Percentiles rank a stretch among this genome's conserved stretches.
Evolutionary conservation across 441 rosid species (phyloP).

Genomic region (Erysimum cheiri): DNA sequence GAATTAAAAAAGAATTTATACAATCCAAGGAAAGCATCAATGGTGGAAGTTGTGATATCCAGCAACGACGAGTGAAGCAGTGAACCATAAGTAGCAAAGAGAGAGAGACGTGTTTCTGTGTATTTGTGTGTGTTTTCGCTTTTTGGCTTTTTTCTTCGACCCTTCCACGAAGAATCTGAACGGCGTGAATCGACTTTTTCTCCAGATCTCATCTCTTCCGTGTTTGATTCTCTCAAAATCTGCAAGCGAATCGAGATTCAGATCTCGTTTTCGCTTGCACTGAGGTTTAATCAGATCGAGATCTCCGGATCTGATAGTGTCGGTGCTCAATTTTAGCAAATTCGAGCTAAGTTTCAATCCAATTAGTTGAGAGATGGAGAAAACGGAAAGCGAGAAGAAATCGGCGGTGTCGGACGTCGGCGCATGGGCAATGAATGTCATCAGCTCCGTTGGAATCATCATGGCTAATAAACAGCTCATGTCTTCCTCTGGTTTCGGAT

Average conservation of each 20-base stretch:
- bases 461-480: slow-evolving; percentile 94
- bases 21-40: slow-evolving; percentile 31
- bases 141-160: slow-evolving; percentile 24
- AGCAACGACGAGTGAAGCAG: slow-evolving; percentile 28
- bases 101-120: slow-evolving; percentile 15
- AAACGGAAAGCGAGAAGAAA: slow-evolving; percentile 46
- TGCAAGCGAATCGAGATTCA: slow-evolving; percentile 36
- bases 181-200: slow-evolving; percentile 21
- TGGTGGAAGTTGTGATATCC: slow-evolving; percentile 30
- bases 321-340: slow-evolving; percentile 6
- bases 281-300: not conserved
- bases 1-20: not conserved
- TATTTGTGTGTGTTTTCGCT: not conserved
- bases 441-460: slow-evolving; percentile 87
- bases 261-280: slow-evolving; percentile 45
- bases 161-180: slow-evolving; percentile 27
- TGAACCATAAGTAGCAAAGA: slow-evolving; percentile 12
- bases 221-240: not conserved
- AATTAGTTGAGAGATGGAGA: slow-evolving; percentile 33
- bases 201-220: slow-evolving; percentile 29
- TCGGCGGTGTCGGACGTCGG: slow-evolving; percentile 76
- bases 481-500: slow-evolving; percentile 74
- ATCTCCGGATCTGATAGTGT: slow-evolving; percentile 34
- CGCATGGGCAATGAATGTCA: slow-evolving; percentile 84
- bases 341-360: not conserved